phyloP scores from a whole-genome alignment of 108 stramenopile genomes.

The Phaeodactylum tricornutum region DNA sequence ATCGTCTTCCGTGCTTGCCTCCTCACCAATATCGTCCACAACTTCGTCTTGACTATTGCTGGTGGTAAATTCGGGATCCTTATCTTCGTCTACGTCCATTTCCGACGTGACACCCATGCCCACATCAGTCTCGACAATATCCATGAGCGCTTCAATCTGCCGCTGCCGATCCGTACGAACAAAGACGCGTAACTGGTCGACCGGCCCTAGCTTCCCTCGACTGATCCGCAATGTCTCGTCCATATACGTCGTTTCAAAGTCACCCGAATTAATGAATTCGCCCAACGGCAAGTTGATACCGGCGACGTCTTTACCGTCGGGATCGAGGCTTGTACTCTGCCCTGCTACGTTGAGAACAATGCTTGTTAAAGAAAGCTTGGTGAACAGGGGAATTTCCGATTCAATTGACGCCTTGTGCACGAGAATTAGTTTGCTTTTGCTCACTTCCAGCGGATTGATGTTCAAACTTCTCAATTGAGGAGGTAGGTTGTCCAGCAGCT shows the following conservation, averaged over 20 bases:
- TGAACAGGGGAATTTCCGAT: slow-evolving; percentile 27
- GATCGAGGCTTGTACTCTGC: slow-evolving; percentile 38
- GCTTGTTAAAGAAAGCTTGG: slow-evolving; percentile 35
- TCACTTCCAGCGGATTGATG: slow-evolving; percentile 60
- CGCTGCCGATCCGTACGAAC: slow-evolving; percentile 31
- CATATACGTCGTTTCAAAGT: slow-evolving; percentile 67
- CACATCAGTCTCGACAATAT: too few species aligned
- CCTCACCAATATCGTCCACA: too few species aligned
- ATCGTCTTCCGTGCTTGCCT: too few species aligned
- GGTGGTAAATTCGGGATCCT: too few species aligned
- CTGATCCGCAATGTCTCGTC: slow-evolving; percentile 61
- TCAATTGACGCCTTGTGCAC: slow-evolving; percentile 67
- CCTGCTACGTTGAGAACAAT: slow-evolving; percentile 66
- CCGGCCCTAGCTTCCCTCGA: slow-evolving; percentile 38
- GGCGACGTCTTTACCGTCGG: slow-evolving; percentile 50
- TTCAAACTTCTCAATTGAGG: slow-evolving; percentile 27
- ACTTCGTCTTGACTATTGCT: too few species aligned
- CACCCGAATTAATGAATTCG: slow-evolving; percentile 46
- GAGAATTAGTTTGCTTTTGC: slow-evolving; percentile 43
- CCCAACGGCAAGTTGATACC: slow-evolving; percentile 54
- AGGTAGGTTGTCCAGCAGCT: slow-evolving; percentile 17
- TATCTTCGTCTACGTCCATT: too few species aligned
- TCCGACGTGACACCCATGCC: too few species aligned
- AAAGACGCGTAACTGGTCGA: slow-evolving; percentile 68
- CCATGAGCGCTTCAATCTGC: too few species aligned